A percentile compares a stretch with the other conserved stretches of the same genome.
Conservation (phyloP, 2,329 filamentous ascomycete species). For the Venturiaceae sp. region DNA sequence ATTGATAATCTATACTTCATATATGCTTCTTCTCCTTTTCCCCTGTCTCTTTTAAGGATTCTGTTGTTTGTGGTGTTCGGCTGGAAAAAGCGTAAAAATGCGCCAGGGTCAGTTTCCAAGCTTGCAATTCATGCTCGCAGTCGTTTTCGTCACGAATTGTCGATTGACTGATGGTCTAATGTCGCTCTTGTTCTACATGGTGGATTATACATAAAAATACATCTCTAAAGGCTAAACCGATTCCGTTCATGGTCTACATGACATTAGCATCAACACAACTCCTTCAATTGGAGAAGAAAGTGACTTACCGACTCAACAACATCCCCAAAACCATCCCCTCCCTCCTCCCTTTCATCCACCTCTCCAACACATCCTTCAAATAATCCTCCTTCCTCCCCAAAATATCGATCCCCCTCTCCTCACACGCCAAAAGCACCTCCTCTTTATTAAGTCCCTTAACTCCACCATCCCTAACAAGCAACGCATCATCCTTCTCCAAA, state of each 20-base stretch:
- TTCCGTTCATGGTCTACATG: background rate
- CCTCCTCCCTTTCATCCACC: background rate
- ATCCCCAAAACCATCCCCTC: background rate
- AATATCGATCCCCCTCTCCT: conserved; percentile 7
- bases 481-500: conserved; percentile 58
- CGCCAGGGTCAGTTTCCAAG: too few species aligned
- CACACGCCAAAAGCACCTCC: background rate
- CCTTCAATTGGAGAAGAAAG: background rate
- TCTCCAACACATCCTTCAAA: background rate
- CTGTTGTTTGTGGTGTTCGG: too few species aligned
- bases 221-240: too few species aligned
- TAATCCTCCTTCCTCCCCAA: background rate
- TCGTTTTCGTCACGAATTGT: too few species aligned
- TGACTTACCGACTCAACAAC: conserved; percentile 2
- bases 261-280: background rate
- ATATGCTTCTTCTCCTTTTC: too few species aligned
- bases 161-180: too few species aligned
- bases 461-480: conserved; percentile 37
- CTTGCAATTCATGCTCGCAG: too few species aligned
- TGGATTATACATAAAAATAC: too few species aligned
- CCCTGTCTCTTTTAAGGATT: too few species aligned
- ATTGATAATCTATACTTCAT: too few species aligned
- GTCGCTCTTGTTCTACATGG: too few species aligned
- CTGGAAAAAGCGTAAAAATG: too few species aligned
- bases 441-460: background rate